phyloP scores from a whole-genome alignment of 345 rosid genomes.

The Rhodamnia rubescens region DNA sequence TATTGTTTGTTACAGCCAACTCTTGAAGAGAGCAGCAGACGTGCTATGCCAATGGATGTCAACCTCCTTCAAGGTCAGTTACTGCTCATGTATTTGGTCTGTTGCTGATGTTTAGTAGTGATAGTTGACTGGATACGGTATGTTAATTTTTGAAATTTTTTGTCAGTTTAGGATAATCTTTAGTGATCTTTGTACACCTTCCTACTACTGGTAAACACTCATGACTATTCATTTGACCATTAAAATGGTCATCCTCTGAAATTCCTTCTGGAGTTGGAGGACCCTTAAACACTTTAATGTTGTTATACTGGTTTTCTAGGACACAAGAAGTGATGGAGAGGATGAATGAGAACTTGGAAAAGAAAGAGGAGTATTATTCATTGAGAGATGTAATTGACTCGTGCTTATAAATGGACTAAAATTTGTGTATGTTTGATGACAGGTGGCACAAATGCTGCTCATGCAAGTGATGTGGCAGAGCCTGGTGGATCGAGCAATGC shows the following conservation, averaged over 20 bases:
- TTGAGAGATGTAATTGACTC: background rate
- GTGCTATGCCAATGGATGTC: slow-evolving; percentile 30
- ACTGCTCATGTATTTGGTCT: background rate
- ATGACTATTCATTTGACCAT: background rate
- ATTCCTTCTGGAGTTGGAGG: background rate
- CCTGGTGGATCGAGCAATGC: slow-evolving; percentile 28
- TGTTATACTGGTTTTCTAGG: background rate
- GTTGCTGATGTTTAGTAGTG: background rate
- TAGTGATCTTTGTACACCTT: background rate
- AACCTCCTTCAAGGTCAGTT: slow-evolving; percentile 51
- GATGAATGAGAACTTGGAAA: background rate
- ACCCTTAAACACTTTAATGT: background rate
- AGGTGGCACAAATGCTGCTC: slow-evolving; percentile 38
- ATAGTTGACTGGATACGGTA: background rate
- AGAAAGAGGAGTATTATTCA: background rate
- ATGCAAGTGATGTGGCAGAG: slow-evolving; percentile 36
- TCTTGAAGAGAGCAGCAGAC: slow-evolving; percentile 53
- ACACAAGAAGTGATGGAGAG: background rate
- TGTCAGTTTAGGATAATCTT: background rate
- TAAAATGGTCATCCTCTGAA: background rate
- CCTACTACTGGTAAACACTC: background rate
- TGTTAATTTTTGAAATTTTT: background rate
- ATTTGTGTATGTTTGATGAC: slow-evolving; percentile 10
- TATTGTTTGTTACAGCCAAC: slow-evolving; percentile 33
- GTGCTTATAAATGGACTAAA: background rate